Percentiles rank a stretch among this genome's conserved stretches.
Conservation (phyloP, 108 stramenopile genomes). For the Cylindrotheca fusiformis region DNA sequence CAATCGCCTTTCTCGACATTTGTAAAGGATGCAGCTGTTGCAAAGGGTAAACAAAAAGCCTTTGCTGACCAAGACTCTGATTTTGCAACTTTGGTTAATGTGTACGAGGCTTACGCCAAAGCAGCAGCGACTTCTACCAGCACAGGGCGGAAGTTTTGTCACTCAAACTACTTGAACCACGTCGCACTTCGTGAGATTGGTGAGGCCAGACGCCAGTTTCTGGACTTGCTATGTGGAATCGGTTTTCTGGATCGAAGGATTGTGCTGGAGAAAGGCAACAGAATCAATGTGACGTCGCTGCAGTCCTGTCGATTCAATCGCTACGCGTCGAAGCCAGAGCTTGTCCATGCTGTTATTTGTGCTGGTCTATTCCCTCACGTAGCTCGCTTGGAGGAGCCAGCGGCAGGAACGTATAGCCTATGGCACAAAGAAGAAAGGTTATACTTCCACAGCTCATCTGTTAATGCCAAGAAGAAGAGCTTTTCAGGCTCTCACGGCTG, state of each 20-base stretch:
- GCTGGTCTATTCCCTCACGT: slow-evolving; percentile 96
- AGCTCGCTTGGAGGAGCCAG: slow-evolving; percentile 41
- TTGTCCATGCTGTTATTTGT: slow-evolving; percentile 83
- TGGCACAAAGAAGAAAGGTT: slow-evolving; percentile 54
- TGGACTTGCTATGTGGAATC: slow-evolving; percentile 71
- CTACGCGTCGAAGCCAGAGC: slow-evolving; percentile 32
- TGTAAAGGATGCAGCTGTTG: slow-evolving; percentile 55
- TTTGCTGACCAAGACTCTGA: slow-evolving; percentile 78
- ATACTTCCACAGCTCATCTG: slow-evolving; percentile 59
- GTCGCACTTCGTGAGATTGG: slow-evolving; percentile 71
- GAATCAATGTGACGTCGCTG: background rate
- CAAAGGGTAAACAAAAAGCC: slow-evolving; percentile 65
- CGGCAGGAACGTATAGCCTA: slow-evolving; percentile 18
- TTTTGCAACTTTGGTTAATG: slow-evolving; percentile 84
- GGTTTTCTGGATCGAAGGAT: slow-evolving; percentile 61
- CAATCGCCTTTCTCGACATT: slow-evolving; percentile 80
- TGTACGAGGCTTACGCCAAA: slow-evolving; percentile 74
- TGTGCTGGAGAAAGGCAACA: background rate
- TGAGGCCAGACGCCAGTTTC: slow-evolving; percentile 72
- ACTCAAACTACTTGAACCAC: slow-evolving; percentile 70
- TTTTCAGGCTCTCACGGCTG: slow-evolving; percentile 26
- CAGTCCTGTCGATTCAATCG: slow-evolving; percentile 18
- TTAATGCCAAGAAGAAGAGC: slow-evolving; percentile 35
- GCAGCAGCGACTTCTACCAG: slow-evolving; percentile 19
- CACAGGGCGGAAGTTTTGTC: slow-evolving; percentile 54